Evolutionary conservation across 2,329 filamentous ascomycete genomes (phyloP).

Genomic region (Daldinia sp.): DNA sequence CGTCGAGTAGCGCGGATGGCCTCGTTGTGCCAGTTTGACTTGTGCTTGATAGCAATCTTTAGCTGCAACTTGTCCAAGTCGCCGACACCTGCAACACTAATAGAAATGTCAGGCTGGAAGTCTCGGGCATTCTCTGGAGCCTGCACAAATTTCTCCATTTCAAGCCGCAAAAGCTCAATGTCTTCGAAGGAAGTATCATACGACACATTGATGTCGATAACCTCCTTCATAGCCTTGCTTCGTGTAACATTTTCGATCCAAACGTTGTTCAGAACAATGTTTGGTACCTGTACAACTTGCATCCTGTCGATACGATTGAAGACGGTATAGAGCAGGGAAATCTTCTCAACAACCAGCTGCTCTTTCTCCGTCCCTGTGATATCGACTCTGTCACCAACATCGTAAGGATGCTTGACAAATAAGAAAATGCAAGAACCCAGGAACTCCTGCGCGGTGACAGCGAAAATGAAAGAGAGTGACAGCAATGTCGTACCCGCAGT

Average conservation of each 20-base stretch:
- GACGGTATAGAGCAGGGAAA: conserved; percentile 91
- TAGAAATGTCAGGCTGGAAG: conserved; percentile 85
- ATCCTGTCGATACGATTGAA: conserved; percentile 87
- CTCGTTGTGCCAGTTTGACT: conserved; percentile 93
- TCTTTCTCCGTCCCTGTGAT: conserved; percentile 69
- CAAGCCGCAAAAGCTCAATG: conserved; percentile 83
- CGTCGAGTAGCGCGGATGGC: conserved; percentile 81
- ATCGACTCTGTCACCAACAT: conserved; percentile 94
- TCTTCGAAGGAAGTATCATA: conserved; percentile 93
- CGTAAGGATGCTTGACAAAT: conserved; percentile 98
- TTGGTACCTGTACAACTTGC: conserved; percentile 86
- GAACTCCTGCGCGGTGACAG: conserved; percentile 91
- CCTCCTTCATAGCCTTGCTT: conserved; percentile 91
- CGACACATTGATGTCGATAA: conserved; percentile 80
- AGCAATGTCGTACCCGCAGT: conserved; percentile 92
- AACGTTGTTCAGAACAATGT: conserved; percentile 90
- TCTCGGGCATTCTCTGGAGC: conserved; percentile 89
- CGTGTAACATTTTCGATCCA: conserved; percentile 96
- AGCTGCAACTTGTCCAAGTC: conserved; percentile 91
- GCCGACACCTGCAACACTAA: conserved; percentile 82
- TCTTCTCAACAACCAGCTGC: conserved; percentile 87
- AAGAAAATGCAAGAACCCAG: conserved; percentile 99
- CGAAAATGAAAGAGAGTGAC: conserved; percentile 96
- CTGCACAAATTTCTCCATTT: conserved; percentile 87
- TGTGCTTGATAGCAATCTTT: conserved; percentile 87